Evolutionary conservation across 495 filamentous ascomycete species (phyloP).

Genomic region (Hypoxylon rickii): DNA sequence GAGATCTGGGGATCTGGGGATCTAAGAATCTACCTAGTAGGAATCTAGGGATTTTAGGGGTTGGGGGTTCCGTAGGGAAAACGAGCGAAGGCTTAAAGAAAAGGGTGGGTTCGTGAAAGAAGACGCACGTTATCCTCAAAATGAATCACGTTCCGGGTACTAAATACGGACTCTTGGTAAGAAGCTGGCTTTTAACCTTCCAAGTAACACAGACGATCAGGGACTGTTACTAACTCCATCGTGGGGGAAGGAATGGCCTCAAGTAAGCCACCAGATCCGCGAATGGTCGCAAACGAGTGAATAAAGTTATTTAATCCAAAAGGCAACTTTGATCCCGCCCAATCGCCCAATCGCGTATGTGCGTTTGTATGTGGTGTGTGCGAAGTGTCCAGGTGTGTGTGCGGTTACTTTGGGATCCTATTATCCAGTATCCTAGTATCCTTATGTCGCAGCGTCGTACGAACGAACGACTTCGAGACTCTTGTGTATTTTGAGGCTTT

Average conservation of each 20-base stretch:
- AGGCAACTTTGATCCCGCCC: constrained; percentile 18
- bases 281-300: constrained; percentile 29
- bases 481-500: too few species aligned
- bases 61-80: too few species aligned
- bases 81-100: too few species aligned
- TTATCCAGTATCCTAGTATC: too few species aligned
- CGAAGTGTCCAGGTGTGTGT: too few species aligned
- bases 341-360: constrained; percentile 24
- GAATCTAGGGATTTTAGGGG: too few species aligned
- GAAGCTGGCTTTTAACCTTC: constrained; percentile 10
- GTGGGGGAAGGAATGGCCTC: constrained; percentile 24
- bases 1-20: too few species aligned
- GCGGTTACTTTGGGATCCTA: too few species aligned
- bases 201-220: constrained; percentile 21
- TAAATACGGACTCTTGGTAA: constrained; percentile 25
- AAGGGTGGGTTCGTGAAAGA: constrained; percentile 1
- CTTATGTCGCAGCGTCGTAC: too few species aligned
- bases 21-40: too few species aligned
- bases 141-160: constrained; percentile 33
- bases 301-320: constrained; percentile 30
- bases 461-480: too few species aligned
- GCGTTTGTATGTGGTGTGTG: constrained; percentile 8
- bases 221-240: constrained; percentile 32
- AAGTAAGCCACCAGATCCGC: constrained; percentile 14
- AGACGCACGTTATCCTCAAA: constrained; percentile 31